These are phyloP conservation scores for Eucalyptus erythrocorys DNA, from an alignment of 345 rosid genomes.

Conservation along the genomic window DNA sequence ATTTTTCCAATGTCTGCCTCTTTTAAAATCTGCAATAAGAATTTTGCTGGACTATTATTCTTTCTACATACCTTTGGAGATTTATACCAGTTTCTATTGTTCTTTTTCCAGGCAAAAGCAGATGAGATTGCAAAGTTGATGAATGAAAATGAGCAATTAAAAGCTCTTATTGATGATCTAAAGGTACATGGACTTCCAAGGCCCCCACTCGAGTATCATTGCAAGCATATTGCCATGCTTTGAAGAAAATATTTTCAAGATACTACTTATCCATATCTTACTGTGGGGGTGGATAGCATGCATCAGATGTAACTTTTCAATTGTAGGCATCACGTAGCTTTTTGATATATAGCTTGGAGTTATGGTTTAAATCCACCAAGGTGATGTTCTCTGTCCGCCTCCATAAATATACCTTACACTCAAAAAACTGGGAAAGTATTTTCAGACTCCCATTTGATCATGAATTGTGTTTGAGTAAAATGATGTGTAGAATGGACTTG, in stretches of 20 bases:
- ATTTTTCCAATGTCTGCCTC: background rate
- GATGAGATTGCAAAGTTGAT: slow-evolving; percentile 93
- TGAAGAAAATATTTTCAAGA: background rate
- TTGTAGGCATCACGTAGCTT: background rate
- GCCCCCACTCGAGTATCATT: background rate
- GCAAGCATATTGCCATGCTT: background rate
- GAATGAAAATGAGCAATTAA: slow-evolving; percentile 95
- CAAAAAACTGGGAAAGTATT: background rate
- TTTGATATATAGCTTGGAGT: background rate
- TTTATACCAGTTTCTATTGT: background rate
- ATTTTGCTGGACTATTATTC: background rate
- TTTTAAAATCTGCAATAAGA: background rate
- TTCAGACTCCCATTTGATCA: background rate
- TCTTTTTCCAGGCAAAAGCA: slow-evolving; percentile 77
- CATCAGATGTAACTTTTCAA: background rate
- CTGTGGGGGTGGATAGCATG: background rate
- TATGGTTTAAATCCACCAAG: background rate
- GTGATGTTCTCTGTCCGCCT: background rate
- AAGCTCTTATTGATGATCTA: slow-evolving; percentile 64
- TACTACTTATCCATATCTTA: background rate
- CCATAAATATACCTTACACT: background rate
- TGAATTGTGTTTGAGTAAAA: background rate
- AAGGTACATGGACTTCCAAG: slow-evolving; percentile 45
- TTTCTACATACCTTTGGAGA: background rate
- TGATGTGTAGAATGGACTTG: background rate